Evolutionary conservation across 495 filamentous ascomycete genomes (phyloP), one percentile per base, ranked within the genome.

Genomic region (Pseudoneurospora amorphoporcata): DNA sequence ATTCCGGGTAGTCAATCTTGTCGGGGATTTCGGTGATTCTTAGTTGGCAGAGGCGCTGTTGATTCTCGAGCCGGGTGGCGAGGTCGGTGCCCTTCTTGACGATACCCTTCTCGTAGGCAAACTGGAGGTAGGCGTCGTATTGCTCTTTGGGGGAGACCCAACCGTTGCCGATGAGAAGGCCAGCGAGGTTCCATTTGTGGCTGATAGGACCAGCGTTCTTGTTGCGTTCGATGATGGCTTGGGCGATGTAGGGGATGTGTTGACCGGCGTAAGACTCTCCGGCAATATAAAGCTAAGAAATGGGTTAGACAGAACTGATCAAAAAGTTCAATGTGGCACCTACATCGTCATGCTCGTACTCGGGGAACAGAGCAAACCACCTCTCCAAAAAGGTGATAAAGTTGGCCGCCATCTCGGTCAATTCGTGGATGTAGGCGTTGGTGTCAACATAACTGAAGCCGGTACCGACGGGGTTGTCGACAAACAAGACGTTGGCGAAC

Each of bases 211-310:
- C 74, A 8, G 77, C 77, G 5, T 76, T 76, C 75, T 88, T 87
- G 82, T 98, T 98, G 42, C 94, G 92, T 29, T 92, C 89, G 69
- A 97, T 86, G 65, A 99, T 95, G 32, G 90, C 92, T 73, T 90
- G 89, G 9, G 96, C 92, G 72, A 99, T 94, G 79, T 99, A 97
- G 16, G 95, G 95, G 71, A 99, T 99, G 82, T 98, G 90, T 80
- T 98, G 96, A 40, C 95, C 95, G 40, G 95, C 96, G 77, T 94
- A 99, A 2, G 95, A 99, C 83, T 99, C 95, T 29, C 95, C 95
- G 0, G 95, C 91, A 69, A 99, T 83, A 80, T 98, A 99, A 38
- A 99, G 83, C 95, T 98, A 75, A 61, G 43, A 37, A 70, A n/a
- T 68, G 84, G 47, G 72, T 70, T 72, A 68, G 42, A 68, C 19